A percentile compares a stretch with the other conserved stretches of the same genome.
Conservation (phyloP, 2,329 filamentous ascomycete species). For the Orbilia oligospora region DNA sequence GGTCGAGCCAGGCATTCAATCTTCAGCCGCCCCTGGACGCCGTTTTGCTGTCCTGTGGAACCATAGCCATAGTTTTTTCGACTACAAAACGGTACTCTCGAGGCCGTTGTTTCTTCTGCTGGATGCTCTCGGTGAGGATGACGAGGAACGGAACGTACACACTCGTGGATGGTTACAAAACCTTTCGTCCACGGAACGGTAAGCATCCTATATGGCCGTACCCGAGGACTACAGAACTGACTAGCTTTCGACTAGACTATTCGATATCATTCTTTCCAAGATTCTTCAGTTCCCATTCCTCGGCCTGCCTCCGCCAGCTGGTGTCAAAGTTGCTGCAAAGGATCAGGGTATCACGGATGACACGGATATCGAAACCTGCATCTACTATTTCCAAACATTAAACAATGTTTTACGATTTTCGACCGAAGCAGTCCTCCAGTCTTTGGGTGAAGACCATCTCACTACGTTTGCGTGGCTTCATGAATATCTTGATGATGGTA, state of each 20-base stretch:
- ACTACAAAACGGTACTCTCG: conserved; percentile 80
- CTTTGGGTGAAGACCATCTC: conserved; percentile 37
- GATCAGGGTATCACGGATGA: conserved; percentile 69
- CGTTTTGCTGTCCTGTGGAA: conserved; percentile 85
- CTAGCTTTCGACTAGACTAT: conserved; percentile 66
- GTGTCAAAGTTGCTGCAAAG: conserved; percentile 63
- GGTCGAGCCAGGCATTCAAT: conserved; percentile 72
- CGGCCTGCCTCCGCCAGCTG: conserved; percentile 62
- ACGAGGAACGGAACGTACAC: conserved; percentile 81
- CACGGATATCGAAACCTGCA: conserved; percentile 81
- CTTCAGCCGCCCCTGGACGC: conserved; percentile 75
- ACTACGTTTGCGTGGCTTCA: conserved; percentile 39
- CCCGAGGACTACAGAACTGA: neutral
- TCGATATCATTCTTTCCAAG: conserved; percentile 74
- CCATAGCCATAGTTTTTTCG: conserved; percentile 72
- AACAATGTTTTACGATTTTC: conserved; percentile 78
- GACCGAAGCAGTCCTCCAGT: conserved; percentile 45
- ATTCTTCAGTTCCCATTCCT: conserved; percentile 73
- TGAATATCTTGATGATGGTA: conserved; percentile 61
- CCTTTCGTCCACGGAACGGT: conserved; percentile 70
- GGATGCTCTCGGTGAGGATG: conserved; percentile 81
- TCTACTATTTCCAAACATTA: conserved; percentile 83
- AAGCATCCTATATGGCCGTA: conserved; percentile 60
- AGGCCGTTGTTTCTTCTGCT: conserved; percentile 85
- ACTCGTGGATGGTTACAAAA: conserved; percentile 85